These are phyloP conservation scores for Globisporangium radiosum DNA, from an alignment of 352 stramenopile genomes.

Conservation along the genomic window DNA sequence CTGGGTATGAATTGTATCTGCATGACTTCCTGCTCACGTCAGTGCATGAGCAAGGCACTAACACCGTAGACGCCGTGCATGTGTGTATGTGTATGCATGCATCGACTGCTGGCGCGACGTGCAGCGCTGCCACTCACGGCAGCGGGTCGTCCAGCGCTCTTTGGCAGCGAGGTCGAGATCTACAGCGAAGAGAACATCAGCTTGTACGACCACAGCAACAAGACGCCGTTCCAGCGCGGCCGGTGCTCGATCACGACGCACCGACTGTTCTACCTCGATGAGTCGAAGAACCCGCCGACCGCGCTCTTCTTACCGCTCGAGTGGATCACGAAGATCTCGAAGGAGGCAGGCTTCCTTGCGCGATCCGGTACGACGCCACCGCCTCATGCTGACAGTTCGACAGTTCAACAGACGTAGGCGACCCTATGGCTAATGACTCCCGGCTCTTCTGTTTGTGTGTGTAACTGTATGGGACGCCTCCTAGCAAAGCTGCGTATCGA, in stretches of 20 bases:
- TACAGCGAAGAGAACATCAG: constrained; percentile 83
- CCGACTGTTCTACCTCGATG: constrained; percentile 78
- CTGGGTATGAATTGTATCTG: neutral
- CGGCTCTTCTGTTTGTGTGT: neutral
- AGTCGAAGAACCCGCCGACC: constrained; percentile 36
- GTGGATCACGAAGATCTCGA: constrained; percentile 60
- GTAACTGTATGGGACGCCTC: neutral
- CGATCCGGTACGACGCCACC: constrained; percentile 30
- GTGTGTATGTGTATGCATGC: neutral
- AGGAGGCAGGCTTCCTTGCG: constrained; percentile 79
- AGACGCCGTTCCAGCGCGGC: constrained; percentile 61
- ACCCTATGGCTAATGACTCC: no score
- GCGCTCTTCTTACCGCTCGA: constrained; percentile 68
- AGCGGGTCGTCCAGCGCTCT: constrained; percentile 64
- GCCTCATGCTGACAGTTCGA: no score
- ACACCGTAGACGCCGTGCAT: neutral
- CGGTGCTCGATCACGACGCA: constrained; percentile 81
- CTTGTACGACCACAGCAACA: constrained; percentile 75
- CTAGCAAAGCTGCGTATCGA: constrained; percentile 76
- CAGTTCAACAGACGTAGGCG: no score
- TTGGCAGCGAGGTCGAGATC: constrained; percentile 80
- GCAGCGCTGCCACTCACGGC: constrained; percentile 64
- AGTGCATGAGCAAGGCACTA: neutral
- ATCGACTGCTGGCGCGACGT: neutral
- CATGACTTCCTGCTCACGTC: neutral